Conservation (phyloP, 2,329 filamentous ascomycete genomes). For the Harringtonia aguacate region DNA sequence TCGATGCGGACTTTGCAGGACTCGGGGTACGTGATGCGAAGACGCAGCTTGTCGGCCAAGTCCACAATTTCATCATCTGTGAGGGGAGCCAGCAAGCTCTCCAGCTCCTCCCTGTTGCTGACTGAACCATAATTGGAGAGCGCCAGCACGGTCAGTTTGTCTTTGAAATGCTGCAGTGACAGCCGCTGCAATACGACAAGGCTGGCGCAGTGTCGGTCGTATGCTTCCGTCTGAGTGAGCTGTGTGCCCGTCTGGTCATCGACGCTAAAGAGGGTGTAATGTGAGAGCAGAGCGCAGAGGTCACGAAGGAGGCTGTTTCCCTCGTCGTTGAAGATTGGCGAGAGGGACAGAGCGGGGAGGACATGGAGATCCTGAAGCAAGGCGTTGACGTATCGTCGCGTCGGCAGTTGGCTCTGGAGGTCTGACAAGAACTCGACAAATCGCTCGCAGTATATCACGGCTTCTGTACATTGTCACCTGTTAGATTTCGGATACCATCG, state of each 20-base stretch:
- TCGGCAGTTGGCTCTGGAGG: conserved; percentile 85
- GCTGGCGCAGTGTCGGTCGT: conserved; percentile 66
- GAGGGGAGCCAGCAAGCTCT: conserved; percentile 61
- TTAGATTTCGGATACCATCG: too few relatives aligned
- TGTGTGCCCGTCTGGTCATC: conserved; percentile 83
- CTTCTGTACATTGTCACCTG: conserved; percentile 42
- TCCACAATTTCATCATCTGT: conserved; percentile 63
- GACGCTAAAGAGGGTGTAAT: conserved; percentile 82
- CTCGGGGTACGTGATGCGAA: conserved; percentile 74
- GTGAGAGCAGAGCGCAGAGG: conserved; percentile 66
- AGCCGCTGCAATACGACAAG: conserved; percentile 72
- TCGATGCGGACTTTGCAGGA: conserved; percentile 53
- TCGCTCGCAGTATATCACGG: conserved; percentile 78
- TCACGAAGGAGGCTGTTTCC: conserved; percentile 71
- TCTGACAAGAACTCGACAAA: conserved; percentile 87
- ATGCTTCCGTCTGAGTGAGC: conserved; percentile 59
- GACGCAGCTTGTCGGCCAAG: conserved; percentile 60
- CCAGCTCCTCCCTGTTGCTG: conserved; percentile 67
- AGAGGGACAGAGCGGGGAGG: conserved; percentile 65
- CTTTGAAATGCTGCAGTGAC: conserved; percentile 71
- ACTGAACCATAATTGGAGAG: conserved; percentile 89
- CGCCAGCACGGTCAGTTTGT: conserved; percentile 83
- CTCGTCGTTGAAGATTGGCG: conserved; percentile 65
- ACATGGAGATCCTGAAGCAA: conserved; percentile 79
- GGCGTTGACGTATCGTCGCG: conserved; percentile 84